Conservation (phyloP, 805 yeast species). For the Candida ortonii region DNA sequence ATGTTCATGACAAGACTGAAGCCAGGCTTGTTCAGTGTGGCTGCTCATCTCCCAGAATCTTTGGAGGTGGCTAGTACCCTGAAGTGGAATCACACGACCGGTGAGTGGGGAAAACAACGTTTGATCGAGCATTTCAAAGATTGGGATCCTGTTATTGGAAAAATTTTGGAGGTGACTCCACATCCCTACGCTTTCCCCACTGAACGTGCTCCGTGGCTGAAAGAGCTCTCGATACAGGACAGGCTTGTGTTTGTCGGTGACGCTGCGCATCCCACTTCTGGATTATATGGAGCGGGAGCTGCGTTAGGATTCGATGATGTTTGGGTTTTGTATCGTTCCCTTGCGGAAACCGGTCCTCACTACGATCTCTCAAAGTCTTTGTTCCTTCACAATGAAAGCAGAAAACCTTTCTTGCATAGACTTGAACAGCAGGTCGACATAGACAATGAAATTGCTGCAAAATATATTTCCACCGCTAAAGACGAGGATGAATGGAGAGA, state of each 20-base stretch:
- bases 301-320: slow-evolving; percentile 11
- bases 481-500: slow-evolving; percentile 8
- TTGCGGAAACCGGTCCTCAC: slow-evolving; percentile 1
- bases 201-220: slow-evolving; percentile 10
- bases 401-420: slow-evolving; percentile 8
- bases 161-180: slow-evolving; percentile 5
- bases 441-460: slow-evolving; percentile 2
- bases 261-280: slow-evolving; percentile 12
- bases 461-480: slow-evolving; percentile 5
- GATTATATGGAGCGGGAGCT: slow-evolving; percentile 11
- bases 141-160: slow-evolving; percentile 10
- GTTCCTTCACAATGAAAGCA: slow-evolving; percentile 7
- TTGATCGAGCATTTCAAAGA: slow-evolving; percentile 5
- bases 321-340: slow-evolving; percentile 7
- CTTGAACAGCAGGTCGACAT: slow-evolving; percentile 11
- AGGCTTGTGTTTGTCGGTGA: slow-evolving; percentile 9
- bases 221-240: slow-evolving; percentile 1
- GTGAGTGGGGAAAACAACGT: slow-evolving; percentile 5
- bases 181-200: slow-evolving; percentile 8
- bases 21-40: slow-evolving; percentile 7
- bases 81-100: slow-evolving; percentile 7
- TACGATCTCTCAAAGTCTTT: slow-evolving; percentile 2
- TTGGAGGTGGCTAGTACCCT: slow-evolving; percentile 8
- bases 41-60: slow-evolving; percentile 5
- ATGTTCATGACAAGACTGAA: slow-evolving; percentile 5